Conservation (phyloP, 768 basidiomycete species). For the Mycena alexandri region DNA sequence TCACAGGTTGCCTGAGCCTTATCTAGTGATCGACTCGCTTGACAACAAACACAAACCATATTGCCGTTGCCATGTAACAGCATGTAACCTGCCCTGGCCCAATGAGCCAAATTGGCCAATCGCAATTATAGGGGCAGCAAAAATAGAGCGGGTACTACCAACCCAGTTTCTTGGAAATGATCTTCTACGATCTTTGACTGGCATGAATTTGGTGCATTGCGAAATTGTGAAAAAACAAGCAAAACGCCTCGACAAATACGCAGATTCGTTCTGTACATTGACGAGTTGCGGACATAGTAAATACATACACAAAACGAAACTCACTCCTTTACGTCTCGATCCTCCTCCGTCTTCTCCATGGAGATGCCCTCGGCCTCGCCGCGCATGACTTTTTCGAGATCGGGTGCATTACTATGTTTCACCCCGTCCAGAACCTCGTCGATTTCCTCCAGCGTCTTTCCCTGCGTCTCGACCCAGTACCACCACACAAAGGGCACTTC, state of each 20-base stretch:
- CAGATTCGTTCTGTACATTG: not conserved
- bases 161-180: too few relatives aligned
- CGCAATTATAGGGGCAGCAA: too few relatives aligned
- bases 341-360: conserved; percentile 4
- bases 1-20: not conserved
- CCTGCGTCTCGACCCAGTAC: conserved; percentile 42
- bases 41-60: not conserved
- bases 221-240: too few relatives aligned
- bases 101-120: too few relatives aligned
- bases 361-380: conserved; percentile 17
- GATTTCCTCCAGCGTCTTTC: conserved; percentile 42
- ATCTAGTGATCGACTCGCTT: conserved; percentile 1
- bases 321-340: conserved; percentile 23
- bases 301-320: not conserved
- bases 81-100: too few relatives aligned
- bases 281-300: not conserved
- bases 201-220: too few relatives aligned
- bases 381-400: conserved; percentile 38
- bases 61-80: not conserved
- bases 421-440: conserved; percentile 40
- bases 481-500: conserved; percentile 37
- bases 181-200: too few relatives aligned
- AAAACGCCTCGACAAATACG: too few relatives aligned
- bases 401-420: conserved; percentile 38
- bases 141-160: too few relatives aligned